phyloP scores from a whole-genome alignment of 306 rosid genomes.

The Prosopis cineraria region DNA sequence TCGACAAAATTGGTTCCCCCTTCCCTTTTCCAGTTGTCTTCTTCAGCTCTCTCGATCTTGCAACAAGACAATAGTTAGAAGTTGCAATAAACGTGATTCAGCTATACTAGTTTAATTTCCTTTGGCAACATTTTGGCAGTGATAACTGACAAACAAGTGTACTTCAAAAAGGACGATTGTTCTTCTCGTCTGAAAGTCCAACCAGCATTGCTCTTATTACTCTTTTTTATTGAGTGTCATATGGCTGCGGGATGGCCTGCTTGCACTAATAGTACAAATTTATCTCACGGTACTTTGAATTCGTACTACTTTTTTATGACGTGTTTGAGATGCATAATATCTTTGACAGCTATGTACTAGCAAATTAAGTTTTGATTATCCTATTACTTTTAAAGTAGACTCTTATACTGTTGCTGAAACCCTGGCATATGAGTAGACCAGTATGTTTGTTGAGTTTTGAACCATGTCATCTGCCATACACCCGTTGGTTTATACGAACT shows the following conservation, averaged over 20 bases:
- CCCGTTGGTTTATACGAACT: not conserved
- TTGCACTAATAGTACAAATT: not conserved
- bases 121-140: not conserved
- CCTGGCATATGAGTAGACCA: not conserved
- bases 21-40: not conserved
- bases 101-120: slow-evolving; percentile 6
- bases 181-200: slow-evolving; percentile 8
- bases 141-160: not conserved
- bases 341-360: not conserved
- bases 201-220: not conserved
- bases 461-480: not conserved
- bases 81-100: slow-evolving; percentile 1
- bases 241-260: not conserved
- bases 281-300: not conserved
- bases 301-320: not conserved
- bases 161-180: slow-evolving; percentile 8
- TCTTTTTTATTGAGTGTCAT: not conserved
- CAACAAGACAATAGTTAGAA: not conserved
- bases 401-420: not conserved
- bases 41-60: not conserved
- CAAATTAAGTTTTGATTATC: not conserved
- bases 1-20: not conserved
- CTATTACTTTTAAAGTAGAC: not conserved
- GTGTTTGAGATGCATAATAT: not conserved
- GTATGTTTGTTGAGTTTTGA: not conserved